These are phyloP conservation scores for Phytophthora hibernalis DNA, from an alignment of 352 stramenopile species.

Conservation along the genomic window DNA sequence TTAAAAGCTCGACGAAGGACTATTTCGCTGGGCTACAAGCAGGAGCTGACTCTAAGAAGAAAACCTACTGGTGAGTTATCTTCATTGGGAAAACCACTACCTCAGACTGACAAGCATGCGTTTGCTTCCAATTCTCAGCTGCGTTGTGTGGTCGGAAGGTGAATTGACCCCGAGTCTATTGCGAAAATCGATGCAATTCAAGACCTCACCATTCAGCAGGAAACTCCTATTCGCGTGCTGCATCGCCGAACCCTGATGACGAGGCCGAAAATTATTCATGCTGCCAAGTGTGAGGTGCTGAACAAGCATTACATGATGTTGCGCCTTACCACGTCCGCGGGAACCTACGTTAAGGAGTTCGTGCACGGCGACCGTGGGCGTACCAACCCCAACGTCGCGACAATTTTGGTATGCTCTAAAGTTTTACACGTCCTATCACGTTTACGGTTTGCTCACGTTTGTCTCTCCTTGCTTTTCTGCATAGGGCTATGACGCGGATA, in stretches of 20 bases:
- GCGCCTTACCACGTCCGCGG: slow-evolving; percentile 94
- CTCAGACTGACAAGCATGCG: not conserved
- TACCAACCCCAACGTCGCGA: slow-evolving; percentile 95
- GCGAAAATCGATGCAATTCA: slow-evolving; percentile 82
- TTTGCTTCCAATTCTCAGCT: slow-evolving; percentile 45
- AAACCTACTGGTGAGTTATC: slow-evolving; percentile 82
- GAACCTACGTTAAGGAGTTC: slow-evolving; percentile 99
- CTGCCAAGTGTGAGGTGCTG: slow-evolving; percentile 86
- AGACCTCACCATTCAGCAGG: slow-evolving; percentile 93
- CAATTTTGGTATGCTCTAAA: slow-evolving; percentile 75
- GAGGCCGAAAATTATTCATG: slow-evolving; percentile 91
- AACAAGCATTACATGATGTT: slow-evolving; percentile 98
- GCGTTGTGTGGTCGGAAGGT: slow-evolving; percentile 78
- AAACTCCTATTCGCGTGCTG: slow-evolving; percentile 97
- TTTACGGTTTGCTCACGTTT: slow-evolving; percentile 15
- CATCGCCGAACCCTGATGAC: slow-evolving; percentile 96
- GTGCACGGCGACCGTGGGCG: slow-evolving; percentile 98
- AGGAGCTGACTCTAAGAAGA: slow-evolving; percentile 87
- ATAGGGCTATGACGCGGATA: slow-evolving; percentile 92
- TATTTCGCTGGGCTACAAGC: slow-evolving; percentile 83
- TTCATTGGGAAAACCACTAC: not conserved
- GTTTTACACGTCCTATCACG: not conserved
- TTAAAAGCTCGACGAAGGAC: slow-evolving; percentile 76
- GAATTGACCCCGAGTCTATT: slow-evolving; percentile 62
- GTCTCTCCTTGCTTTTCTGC: slow-evolving; percentile 33